Conservation (phyloP, 1,284 basidiomycete genomes). For the Cystobasidium pallidum region DNA sequence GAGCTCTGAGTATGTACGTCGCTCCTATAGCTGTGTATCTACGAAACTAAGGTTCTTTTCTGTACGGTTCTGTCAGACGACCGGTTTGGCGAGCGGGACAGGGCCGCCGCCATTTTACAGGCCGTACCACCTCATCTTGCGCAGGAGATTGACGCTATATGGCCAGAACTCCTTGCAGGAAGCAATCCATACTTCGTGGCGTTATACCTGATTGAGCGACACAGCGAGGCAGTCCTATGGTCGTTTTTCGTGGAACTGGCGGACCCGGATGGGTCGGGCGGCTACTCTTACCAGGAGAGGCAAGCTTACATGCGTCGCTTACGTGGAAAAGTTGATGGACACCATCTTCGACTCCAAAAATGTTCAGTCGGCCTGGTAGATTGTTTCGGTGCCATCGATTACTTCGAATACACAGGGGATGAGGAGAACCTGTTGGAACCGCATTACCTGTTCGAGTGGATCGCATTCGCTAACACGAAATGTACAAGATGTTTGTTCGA, state of each 20-base stretch:
- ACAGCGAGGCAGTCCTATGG: constrained; percentile 41
- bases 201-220: constrained; percentile 19
- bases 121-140: not conserved
- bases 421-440: not conserved
- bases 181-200: constrained; percentile 2
- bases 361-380: constrained; percentile 14
- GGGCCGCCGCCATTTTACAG: not conserved
- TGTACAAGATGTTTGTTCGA: constrained; percentile 24
- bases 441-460: constrained; percentile 25
- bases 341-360: constrained; percentile 6
- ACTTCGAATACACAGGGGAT: constrained; percentile 2
- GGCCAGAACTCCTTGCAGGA: not conserved
- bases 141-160: not conserved
- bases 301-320: not conserved
- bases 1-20: not conserved
- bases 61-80: not conserved
- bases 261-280: constrained; percentile 28
- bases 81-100: not conserved
- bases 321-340: not conserved
- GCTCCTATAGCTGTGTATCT: not conserved
- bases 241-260: constrained; percentile 25
- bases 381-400: constrained; percentile 17
- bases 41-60: no score
- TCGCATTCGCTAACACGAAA: constrained; percentile 13
- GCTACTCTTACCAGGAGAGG: constrained; percentile 22